These are phyloP conservation scores for Mortierella polycephala DNA, from an alignment of 371 early-diverging fungal species.

Conservation along the genomic window DNA sequence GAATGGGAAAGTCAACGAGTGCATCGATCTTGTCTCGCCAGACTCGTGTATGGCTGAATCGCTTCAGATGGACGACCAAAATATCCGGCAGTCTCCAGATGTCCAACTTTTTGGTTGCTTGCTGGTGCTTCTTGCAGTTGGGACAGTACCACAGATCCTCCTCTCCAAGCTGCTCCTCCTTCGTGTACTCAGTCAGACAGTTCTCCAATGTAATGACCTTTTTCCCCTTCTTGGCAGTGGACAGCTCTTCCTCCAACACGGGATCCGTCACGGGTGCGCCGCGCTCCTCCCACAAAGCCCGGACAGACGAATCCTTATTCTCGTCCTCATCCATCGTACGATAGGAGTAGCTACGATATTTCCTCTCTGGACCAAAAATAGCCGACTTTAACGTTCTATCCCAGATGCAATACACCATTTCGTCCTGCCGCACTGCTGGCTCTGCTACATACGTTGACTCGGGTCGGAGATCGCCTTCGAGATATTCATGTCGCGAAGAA, in stretches of 20 bases:
- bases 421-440: constrained; percentile 35
- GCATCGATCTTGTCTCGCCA: constrained; percentile 89
- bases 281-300: constrained; percentile 33
- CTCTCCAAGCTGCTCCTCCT: constrained; percentile 84
- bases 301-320: constrained; percentile 3
- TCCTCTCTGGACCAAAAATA: constrained; percentile 6
- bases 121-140: constrained; percentile 81
- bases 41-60: constrained; percentile 81
- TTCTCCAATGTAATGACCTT: constrained; percentile 70
- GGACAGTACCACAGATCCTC: constrained; percentile 90
- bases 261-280: constrained; percentile 26
- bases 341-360: constrained; percentile 6
- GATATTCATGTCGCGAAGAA: background rate
- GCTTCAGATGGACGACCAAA: constrained; percentile 91
- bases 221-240: constrained; percentile 31
- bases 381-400: constrained; percentile 37
- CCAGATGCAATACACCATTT: constrained; percentile 48
- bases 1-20: constrained; percentile 82
- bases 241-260: constrained; percentile 26
- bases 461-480: background rate
- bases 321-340: constrained; percentile 30
- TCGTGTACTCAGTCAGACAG: constrained; percentile 84
- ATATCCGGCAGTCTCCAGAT: constrained; percentile 88
- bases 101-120: constrained; percentile 87
- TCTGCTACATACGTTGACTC: constrained; percentile 9